These are phyloP conservation scores for Aurifilum marmelostoma DNA, from an alignment of 2,329 filamentous ascomycete species.

Conservation along the genomic window DNA sequence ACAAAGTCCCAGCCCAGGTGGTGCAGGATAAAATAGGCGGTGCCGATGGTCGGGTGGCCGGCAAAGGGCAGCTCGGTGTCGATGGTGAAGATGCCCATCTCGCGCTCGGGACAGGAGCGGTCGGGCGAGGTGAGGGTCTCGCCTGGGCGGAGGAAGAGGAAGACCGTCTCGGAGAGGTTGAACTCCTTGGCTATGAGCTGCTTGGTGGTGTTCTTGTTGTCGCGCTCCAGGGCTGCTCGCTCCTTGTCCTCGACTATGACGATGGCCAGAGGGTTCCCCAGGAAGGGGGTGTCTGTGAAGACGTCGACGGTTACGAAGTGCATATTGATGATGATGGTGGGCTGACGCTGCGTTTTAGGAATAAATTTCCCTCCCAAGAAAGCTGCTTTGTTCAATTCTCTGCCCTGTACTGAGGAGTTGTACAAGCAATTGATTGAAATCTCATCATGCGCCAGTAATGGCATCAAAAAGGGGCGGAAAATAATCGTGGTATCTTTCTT, in stretches of 20 bases:
- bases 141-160: conserved; percentile 53
- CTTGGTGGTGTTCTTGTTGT: conserved; percentile 52
- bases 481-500: no score
- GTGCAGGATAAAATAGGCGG: conserved; percentile 52
- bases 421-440: no score
- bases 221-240: conserved; percentile 47
- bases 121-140: conserved; percentile 32
- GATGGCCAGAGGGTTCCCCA: conserved; percentile 65
- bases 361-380: no score
- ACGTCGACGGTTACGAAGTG: conserved; percentile 60
- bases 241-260: conserved; percentile 52
- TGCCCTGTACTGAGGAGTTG: no score
- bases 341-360: no score
- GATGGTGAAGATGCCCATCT: conserved; percentile 63
- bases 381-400: no score
- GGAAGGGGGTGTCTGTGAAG: conserved; percentile 55
- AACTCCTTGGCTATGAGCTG: conserved; percentile 64
- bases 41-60: conserved; percentile 64
- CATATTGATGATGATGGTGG: no score
- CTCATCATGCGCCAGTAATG: no score
- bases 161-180: conserved; percentile 67
- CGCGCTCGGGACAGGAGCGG: conserved; percentile 40
- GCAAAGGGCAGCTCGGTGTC: conserved; percentile 61
- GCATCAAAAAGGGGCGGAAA: no score
- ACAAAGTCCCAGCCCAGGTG: conserved; percentile 40